These are phyloP conservation scores for Candida piceae DNA, from an alignment of 805 yeast species.

Conservation along the genomic window DNA sequence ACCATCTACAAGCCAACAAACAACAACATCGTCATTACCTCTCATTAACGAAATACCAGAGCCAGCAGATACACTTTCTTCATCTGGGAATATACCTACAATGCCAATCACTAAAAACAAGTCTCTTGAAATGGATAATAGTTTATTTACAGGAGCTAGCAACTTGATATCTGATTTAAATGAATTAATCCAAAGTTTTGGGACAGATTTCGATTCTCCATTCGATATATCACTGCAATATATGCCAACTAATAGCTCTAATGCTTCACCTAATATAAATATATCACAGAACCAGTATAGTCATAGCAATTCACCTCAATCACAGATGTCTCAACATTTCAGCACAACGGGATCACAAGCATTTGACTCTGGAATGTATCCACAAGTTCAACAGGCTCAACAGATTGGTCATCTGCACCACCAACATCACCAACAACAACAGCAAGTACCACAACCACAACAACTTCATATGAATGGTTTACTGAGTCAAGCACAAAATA, in stretches of 20 bases:
- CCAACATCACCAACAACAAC: background rate
- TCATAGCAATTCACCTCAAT: background rate
- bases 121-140: constrained; percentile 29
- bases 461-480: background rate
- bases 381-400: too few species aligned
- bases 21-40: background rate
- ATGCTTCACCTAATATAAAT: too few species aligned
- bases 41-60: too few species aligned
- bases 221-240: too few species aligned
- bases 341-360: too few species aligned
- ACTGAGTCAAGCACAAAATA: background rate
- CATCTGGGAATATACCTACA: too few species aligned
- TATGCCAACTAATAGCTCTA: too few species aligned
- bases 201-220: constrained; percentile 20
- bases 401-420: background rate
- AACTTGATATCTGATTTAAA: constrained; percentile 32
- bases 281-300: constrained; percentile 2
- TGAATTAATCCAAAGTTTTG: constrained; percentile 28
- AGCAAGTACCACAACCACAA: background rate
- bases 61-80: too few species aligned
- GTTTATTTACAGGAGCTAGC: constrained; percentile 31
- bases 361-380: too few species aligned
- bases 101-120: too few species aligned
- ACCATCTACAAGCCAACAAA: background rate
- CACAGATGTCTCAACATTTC: background rate